Conservation (phyloP, 2,329 filamentous ascomycete species). For the Pseudogymnoascus sp. region DNA sequence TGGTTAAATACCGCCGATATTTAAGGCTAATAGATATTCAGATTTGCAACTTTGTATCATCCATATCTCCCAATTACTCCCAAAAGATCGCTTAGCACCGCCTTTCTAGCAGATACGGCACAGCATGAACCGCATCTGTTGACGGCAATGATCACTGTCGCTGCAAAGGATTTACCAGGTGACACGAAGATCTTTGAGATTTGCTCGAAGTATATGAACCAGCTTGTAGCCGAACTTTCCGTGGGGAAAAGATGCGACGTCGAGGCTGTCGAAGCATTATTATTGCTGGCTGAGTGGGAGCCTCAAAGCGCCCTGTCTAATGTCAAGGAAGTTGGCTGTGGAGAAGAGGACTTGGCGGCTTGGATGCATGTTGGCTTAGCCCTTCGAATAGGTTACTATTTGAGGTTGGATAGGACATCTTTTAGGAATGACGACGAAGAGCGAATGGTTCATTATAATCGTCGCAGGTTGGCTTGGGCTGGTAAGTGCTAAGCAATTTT, state of each 20-base stretch:
- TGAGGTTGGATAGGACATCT: constrained; percentile 59
- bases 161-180: constrained; percentile 60
- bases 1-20: not conserved
- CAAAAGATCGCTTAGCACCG: constrained; percentile 46
- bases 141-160: constrained; percentile 61
- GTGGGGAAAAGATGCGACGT: constrained; percentile 59
- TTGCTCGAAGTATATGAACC: constrained; percentile 62
- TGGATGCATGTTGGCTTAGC: constrained; percentile 72
- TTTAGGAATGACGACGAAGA: constrained; percentile 51
- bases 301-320: constrained; percentile 23
- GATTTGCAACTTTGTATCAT: constrained; percentile 58
- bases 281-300: constrained; percentile 63
- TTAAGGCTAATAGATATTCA: constrained; percentile 43
- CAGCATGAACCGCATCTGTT: constrained; percentile 56
- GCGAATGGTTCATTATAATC: constrained; percentile 50
- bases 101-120: constrained; percentile 46
- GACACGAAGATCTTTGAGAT: constrained; percentile 55
- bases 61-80: constrained; percentile 62
- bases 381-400: constrained; percentile 59
- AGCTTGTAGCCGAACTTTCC: constrained; percentile 55
- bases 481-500: constrained; percentile 31
- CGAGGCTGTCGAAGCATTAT: constrained; percentile 60
- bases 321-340: constrained; percentile 52
- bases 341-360: constrained; percentile 64
- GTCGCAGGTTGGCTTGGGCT: constrained; percentile 60